phyloP scores from a whole-genome alignment of 2,329 filamentous ascomycete genomes.

The Metarhizium humberi region DNA sequence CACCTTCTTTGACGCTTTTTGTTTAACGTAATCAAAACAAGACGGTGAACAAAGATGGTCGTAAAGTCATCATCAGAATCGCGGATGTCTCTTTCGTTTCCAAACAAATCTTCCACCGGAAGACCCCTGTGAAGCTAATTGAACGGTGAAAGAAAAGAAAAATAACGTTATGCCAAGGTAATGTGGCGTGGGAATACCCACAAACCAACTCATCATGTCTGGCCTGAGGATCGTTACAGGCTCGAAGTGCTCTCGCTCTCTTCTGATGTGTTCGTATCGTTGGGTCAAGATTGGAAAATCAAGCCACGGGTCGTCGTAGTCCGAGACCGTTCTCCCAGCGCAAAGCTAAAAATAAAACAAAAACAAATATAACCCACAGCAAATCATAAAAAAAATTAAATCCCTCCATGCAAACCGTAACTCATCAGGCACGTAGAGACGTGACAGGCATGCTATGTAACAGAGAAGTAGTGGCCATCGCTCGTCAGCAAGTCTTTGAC shows the following conservation, averaged over 20 bases:
- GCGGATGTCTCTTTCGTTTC: conserved; percentile 16
- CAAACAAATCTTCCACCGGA: conserved; percentile 12
- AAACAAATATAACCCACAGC: not conserved
- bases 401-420: conserved; percentile 32
- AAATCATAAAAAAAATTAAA: conserved; percentile 25
- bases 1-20: conserved; percentile 20
- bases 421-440: conserved; percentile 35
- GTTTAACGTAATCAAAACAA: conserved; percentile 15
- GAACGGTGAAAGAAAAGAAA: conserved; percentile 7
- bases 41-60: conserved; percentile 17
- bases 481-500: conserved; percentile 12
- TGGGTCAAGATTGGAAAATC: conserved; percentile 17
- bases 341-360: not conserved
- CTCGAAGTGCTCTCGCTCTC: conserved; percentile 19
- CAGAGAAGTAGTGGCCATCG: conserved; percentile 24
- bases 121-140: conserved; percentile 9
- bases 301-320: conserved; percentile 10
- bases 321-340: conserved; percentile 6
- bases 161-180: conserved; percentile 7
- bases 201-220: conserved; percentile 18
- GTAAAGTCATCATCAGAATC: conserved; percentile 25
- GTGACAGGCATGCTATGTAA: conserved; percentile 24
- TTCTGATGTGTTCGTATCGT: conserved; percentile 20
- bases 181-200: conserved; percentile 12
- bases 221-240: conserved; percentile 30